Evolutionary conservation across 139 green algal genomes (phyloP).

Genomic region (Picochlorum costavermella): DNA sequence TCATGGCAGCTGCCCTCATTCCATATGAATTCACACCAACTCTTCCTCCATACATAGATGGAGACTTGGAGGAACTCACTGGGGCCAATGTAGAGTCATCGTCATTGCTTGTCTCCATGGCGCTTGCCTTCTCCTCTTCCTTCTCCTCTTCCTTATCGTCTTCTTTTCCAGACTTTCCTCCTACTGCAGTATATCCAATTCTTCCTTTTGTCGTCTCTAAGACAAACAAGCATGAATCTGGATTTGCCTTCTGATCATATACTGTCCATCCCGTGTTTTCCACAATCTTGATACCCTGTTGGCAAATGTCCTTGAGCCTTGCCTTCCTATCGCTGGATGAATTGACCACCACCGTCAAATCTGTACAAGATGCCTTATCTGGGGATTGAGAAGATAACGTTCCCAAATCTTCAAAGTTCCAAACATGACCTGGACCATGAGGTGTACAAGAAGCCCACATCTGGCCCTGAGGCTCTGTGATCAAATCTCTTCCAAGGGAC

Average conservation of each 20-base stretch:
- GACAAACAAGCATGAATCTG: conserved; percentile 3
- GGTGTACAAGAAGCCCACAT: conserved; percentile 7
- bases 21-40: no score
- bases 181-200: background rate
- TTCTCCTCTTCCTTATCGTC: background rate
- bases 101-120: no score
- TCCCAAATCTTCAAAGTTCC: conserved; percentile 3
- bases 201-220: background rate
- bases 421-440: conserved; percentile 11
- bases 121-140: background rate
- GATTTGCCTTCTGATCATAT: conserved; percentile 2
- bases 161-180: background rate
- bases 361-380: background rate
- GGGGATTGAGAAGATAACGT: background rate
- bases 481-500: background rate
- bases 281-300: conserved; percentile 9
- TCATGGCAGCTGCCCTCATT: no score
- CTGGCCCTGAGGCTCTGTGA: background rate
- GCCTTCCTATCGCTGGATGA: background rate
- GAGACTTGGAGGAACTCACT: no score
- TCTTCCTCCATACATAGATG: no score
- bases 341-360: background rate
- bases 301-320: conserved; percentile 13
- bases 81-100: no score
- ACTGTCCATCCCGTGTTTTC: conserved; percentile 7